Evolutionary conservation across 179 eudicot species (phyloP), one percentile per base, ranked within the genome.

Genomic region (Silene vulgaris): DNA sequence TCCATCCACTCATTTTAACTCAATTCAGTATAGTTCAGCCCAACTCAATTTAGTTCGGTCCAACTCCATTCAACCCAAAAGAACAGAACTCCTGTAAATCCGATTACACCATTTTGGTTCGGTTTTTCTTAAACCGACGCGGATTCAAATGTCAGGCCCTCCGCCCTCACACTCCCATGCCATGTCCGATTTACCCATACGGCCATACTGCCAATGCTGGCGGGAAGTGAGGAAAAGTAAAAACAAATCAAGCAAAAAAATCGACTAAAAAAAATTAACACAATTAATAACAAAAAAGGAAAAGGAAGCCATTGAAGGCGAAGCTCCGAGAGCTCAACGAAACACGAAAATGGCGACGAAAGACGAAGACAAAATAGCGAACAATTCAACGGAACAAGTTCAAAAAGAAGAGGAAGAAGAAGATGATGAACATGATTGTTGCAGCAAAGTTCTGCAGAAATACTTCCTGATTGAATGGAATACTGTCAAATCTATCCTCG

Each of bases 391-490:
- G 7, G 69, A 37, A 12, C 43, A 29, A 28, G 37, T 59, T 20
- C 56, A 65, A 67, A 75, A 32, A 48, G 21, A 57, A 65, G 74
- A 77, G 71, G 72, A 30, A 50, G 79, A 56, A 4, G 88, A 45
- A n/a, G 93, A 87, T 71, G 92, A 91, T 70, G 92, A 91, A 56
- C 87, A 87, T 76, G 94, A 85, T 74, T 86, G 92, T 20, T 87
- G 87, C 72, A 90, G 87, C 70, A 84, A 83, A 62, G 97, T 89
- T 73, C 75, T 94, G 16, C 88, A 85, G 14, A 86, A 83, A 71
- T 92, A 87, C 81, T 94, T 91, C 75, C 87, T 94, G 14, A 87
- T 77, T 61, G 98, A 94, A 82, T 94, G 98, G 98, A 85, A 76
- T 54, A 79, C 80, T 66, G 88, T 94, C 82, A 92, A 89, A 75